Conservation (phyloP, 306 rosid species). For the Spatholobus suberectus region DNA sequence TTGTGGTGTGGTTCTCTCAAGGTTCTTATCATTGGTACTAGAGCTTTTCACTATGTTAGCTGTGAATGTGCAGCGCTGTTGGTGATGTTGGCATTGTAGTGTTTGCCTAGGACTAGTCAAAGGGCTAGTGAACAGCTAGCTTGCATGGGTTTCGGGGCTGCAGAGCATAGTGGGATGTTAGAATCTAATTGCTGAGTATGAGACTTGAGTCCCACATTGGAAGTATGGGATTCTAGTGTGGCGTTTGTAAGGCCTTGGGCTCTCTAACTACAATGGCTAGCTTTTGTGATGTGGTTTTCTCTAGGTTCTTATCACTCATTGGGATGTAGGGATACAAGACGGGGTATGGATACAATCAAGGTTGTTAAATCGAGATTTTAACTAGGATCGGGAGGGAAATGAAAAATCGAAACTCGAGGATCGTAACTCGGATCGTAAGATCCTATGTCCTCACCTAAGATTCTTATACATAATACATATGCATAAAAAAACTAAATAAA, state of each 20-base stretch:
- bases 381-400: too few relatives aligned
- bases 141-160: too few relatives aligned
- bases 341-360: too few relatives aligned
- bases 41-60: neutral
- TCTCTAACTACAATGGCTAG: neutral
- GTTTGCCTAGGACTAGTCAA: neutral
- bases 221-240: neutral
- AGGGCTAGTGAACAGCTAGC: neutral
- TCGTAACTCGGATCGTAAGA: too few relatives aligned
- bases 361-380: too few relatives aligned
- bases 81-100: neutral
- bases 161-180: neutral
- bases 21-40: neutral
- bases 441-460: too few relatives aligned
- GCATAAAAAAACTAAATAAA: too few relatives aligned
- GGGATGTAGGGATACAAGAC: neutral
- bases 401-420: too few relatives aligned
- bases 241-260: neutral
- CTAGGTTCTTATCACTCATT: neutral
- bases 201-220: neutral
- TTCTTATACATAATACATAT: too few relatives aligned
- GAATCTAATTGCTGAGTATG: neutral
- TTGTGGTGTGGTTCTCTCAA: neutral
- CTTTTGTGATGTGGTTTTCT: neutral
- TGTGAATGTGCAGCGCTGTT: neutral